phyloP scores from a whole-genome alignment of 805 yeast species.

The Millerozyma miso region DNA sequence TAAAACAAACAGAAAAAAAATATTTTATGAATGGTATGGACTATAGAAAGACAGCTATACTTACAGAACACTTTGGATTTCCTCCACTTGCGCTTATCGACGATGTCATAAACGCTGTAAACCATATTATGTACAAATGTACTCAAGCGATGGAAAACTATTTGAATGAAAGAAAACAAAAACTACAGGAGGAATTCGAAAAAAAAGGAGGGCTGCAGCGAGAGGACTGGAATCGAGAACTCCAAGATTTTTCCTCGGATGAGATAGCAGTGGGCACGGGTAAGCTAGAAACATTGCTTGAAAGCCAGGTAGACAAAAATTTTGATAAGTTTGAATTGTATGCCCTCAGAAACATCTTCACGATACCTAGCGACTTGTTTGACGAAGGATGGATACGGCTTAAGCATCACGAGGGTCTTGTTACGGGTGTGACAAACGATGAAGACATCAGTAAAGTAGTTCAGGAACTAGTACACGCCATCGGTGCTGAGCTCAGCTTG shows the following conservation, averaged over 20 bases:
- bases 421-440: constrained; percentile 8
- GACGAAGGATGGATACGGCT: constrained; percentile 64
- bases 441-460: constrained; percentile 27
- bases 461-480: constrained; percentile 29
- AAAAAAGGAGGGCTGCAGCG: constrained; percentile 9
- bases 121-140: constrained; percentile 77
- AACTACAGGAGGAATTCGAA: constrained; percentile 12
- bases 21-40: constrained; percentile 11
- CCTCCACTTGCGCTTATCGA: constrained; percentile 82
- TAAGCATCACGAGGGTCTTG: constrained; percentile 62
- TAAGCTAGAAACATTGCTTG: constrained; percentile 70
- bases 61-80: constrained; percentile 83
- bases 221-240: constrained; percentile 14
- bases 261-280: constrained; percentile 80
- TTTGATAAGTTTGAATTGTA: constrained; percentile 86
- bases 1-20: neutral
- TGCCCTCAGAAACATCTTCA: constrained; percentile 69
- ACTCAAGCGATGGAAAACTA: constrained; percentile 73
- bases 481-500: constrained; percentile 41
- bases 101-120: constrained; percentile 83
- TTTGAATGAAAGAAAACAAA: constrained; percentile 36
- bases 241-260: constrained; percentile 20
- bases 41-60: constrained; percentile 35
- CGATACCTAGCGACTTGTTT: constrained; percentile 62
- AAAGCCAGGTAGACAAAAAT: constrained; percentile 69